Evolutionary conservation across 495 filamentous ascomycete genomes (phyloP), one percentile per base, ranked within the genome.

Genomic region (Xylaria cubensis): DNA sequence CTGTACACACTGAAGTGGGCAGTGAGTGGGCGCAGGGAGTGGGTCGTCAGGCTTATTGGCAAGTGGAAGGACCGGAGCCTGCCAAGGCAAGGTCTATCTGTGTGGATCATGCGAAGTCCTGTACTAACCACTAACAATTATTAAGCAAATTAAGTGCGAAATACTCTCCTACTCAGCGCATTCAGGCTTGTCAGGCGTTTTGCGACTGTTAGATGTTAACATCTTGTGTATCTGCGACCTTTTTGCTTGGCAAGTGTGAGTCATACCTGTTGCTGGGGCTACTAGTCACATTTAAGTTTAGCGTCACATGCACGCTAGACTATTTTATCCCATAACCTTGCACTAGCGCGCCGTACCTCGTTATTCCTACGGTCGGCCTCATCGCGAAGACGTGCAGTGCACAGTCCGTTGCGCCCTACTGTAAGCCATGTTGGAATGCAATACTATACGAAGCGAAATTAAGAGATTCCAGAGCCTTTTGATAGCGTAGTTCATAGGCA

Each of bases 101-200:
- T 50, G 50, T 71, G 44, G 29, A 48, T 71, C 61, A 24, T 39
- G 26, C 63, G 34, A 67, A 53, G 77, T 79, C 32, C 65, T 65
- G 66, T 72, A 61, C 46, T 79, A 79, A 70, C 77, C 70, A 75
- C 72, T 79, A 77, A 73, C 73, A 77, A 79, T 74, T 74, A 70
- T 77, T 71, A 67, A 75, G 0, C 0, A 6, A 10, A 24, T 71
- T 36, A 13, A 12, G 8, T 42, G 2, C 10, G 2, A 42, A 42
- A 42, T 42, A 9, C 39, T 4, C 39, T 42, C 39, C 39, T 13
- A 24, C 12, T 32, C 36, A 8, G 36, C 24, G 51, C 51, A 26
- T 29, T 13, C 51, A 4, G n/a, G 53, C 8, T 1, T 29, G 26
- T 29, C 26, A 29, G 1, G 26, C 26, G 1, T 29, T 0, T 12